Base-by-base conservation (phyloP, 2,329 filamentous ascomycete species). In the Macrophomina pseudophaseolina region DNA sequence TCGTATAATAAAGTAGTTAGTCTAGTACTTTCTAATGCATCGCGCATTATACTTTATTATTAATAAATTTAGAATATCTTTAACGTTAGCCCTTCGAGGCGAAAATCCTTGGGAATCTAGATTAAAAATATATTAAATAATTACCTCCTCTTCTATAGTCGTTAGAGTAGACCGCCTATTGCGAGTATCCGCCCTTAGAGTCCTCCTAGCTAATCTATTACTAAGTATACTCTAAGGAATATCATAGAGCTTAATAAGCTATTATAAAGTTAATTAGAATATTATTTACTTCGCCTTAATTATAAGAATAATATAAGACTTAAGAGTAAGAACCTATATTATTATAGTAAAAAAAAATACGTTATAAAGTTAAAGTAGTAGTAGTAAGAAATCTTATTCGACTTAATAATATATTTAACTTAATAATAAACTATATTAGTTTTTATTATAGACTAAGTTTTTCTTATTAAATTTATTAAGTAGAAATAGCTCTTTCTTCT, bases 11-110 rank as follows among this genome's bases (percentile, higher is more conserved):
- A 72, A 71, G 32, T 48, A 66, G 33, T 66, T 30, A 53, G 67
- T 64, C 71, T 63, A 72, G 48, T 70, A 54, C 28, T 67, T 69
- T 48, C 69, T 64, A 59, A 67, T 53, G 58, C 42, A 42, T 35
- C 64, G 23, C 1, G 28, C 16, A 33, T 53, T 38, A 4, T 68
- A 69, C 63, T 54, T 59, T 16, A 14, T 32, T 5, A 70, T 65
- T 42, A 71, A 49, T 60, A 48, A 51, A 70, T 72, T 64, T 4
- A 68, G 68, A 48, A 71, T 72, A 66, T 70, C 68, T 69, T 60
- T 46, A 9, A 72, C 67, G 66, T 62, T 30, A 66, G 53, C 54
- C 16, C 68, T 44, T 35, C 63, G n/a, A 33, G 70, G 67, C 12
- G 68, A 49, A 69, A 71, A 70, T 49, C 46, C 46, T 49, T 18